Evolutionary conservation across 2,329 filamentous ascomycete genomes (phyloP).

Genomic region (Claviceps digitariae): DNA sequence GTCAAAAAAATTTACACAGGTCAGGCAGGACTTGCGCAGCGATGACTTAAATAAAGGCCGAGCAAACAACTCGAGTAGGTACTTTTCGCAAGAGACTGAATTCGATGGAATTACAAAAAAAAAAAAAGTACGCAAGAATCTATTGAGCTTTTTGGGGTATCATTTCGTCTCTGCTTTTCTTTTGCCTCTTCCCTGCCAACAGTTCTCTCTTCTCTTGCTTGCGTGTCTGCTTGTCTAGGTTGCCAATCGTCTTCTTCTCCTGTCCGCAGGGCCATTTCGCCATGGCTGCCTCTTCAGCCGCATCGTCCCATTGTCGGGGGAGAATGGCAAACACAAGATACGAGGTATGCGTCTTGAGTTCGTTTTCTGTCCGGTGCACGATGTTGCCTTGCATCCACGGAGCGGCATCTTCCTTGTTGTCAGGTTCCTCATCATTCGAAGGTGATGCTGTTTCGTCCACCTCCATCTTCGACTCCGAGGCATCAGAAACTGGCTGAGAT

Average conservation of each 20-base stretch:
- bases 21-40: too few species aligned
- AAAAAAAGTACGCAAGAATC: background rate
- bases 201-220: conserved; percentile 44
- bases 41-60: too few species aligned
- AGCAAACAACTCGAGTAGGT: too few species aligned
- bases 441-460: conserved; percentile 16
- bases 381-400: conserved; percentile 64
- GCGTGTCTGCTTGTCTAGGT: conserved; percentile 37
- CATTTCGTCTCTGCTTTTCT: conserved; percentile 15
- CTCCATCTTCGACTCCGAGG: conserved; percentile 27
- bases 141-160: conserved; percentile 5
- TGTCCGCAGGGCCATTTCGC: conserved; percentile 49
- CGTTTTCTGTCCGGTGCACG: conserved; percentile 68
- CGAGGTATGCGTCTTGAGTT: conserved; percentile 93
- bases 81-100: too few species aligned
- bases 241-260: conserved; percentile 38
- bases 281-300: conserved; percentile 59
- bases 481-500: conserved; percentile 14
- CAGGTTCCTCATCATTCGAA: conserved; percentile 5
- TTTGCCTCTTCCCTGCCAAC: conserved; percentile 32
- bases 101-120: too few species aligned
- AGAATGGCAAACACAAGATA: conserved; percentile 89
- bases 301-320: conserved; percentile 72
- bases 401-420: conserved; percentile 25
- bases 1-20: too few species aligned